These are phyloP conservation scores for Cladobotryum protrusum DNA, from an alignment of 2,329 filamentous ascomycete species.

Conservation along the genomic window DNA sequence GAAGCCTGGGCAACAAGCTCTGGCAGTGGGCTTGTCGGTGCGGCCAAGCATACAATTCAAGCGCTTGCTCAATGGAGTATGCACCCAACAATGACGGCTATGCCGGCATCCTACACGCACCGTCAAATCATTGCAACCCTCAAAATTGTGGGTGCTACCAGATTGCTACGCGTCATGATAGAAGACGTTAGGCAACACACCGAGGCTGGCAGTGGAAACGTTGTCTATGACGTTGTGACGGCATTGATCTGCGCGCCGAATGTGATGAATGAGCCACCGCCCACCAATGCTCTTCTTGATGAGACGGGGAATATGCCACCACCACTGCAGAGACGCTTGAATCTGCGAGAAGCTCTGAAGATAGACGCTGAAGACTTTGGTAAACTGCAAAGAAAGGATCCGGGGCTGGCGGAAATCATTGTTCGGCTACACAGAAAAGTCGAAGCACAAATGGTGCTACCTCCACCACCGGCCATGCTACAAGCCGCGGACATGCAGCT, in stretches of 20 bases:
- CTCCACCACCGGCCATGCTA: conserved; percentile 36
- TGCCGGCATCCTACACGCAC: conserved; percentile 64
- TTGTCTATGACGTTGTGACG: conserved; percentile 63
- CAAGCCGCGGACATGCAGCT: conserved; percentile 36
- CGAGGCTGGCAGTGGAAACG: conserved; percentile 50
- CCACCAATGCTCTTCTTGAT: conserved; percentile 26
- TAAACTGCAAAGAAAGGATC: conserved; percentile 50
- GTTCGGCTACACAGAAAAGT: conserved; percentile 59
- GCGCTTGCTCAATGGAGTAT: conserved; percentile 62
- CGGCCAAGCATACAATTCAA: conserved; percentile 56
- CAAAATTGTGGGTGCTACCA: conserved; percentile 55
- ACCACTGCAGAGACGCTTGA: conserved; percentile 42
- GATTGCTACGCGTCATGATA: conserved; percentile 55
- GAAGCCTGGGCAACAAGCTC: conserved; percentile 58
- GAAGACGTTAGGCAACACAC: conserved; percentile 62
- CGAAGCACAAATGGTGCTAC: conserved; percentile 55
- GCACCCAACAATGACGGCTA: conserved; percentile 47
- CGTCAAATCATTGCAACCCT: conserved; percentile 58
- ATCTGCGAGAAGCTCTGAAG: conserved; percentile 54
- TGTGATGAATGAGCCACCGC: conserved; percentile 38
- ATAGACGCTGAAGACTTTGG: conserved; percentile 52
- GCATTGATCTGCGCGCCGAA: conserved; percentile 65
- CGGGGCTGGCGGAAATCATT: conserved; percentile 51
- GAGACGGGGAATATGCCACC: conserved; percentile 30
- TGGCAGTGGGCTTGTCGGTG: conserved; percentile 49